These are phyloP conservation scores for Chalciporus sphaerocephalus DNA, from an alignment of 768 basidiomycete species.

Conservation along the genomic window DNA sequence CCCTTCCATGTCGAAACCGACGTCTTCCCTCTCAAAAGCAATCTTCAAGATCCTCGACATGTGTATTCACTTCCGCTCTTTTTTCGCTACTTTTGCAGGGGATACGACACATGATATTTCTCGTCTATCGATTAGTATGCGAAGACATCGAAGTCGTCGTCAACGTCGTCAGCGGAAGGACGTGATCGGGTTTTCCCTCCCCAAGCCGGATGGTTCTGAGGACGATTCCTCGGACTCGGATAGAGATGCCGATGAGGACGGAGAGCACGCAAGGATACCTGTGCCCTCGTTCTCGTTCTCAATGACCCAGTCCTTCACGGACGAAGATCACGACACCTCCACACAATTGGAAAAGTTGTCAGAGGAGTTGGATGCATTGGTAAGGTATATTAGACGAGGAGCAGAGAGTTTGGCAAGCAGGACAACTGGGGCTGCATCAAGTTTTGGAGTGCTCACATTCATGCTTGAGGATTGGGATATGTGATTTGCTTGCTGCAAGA, in stretches of 20 bases:
- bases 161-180: slow-evolving; percentile 51
- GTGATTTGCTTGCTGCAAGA: too few species aligned
- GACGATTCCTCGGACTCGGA: slow-evolving; percentile 32
- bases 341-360: slow-evolving; percentile 59
- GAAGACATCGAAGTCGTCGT: slow-evolving; percentile 60
- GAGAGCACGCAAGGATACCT: not conserved
- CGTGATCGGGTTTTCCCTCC: slow-evolving; percentile 59
- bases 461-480: slow-evolving; percentile 75
- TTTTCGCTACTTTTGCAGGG: slow-evolving; percentile 57
- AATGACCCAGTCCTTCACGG: slow-evolving; percentile 34
- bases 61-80: slow-evolving; percentile 62
- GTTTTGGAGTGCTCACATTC: slow-evolving; percentile 73
- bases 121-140: slow-evolving; percentile 47
- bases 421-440: slow-evolving; percentile 51
- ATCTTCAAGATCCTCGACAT: slow-evolving; percentile 72
- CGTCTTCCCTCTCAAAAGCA: slow-evolving; percentile 57
- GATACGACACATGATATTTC: slow-evolving; percentile 56
- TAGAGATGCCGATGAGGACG: slow-evolving; percentile 34
- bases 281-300: slow-evolving; percentile 41
- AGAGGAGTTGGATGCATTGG: slow-evolving; percentile 63
- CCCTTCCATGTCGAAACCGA: slow-evolving; percentile 39
- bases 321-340: slow-evolving; percentile 41
- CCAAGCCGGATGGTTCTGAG: slow-evolving; percentile 28
- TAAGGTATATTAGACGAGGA: slow-evolving; percentile 63
- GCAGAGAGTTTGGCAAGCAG: slow-evolving; percentile 67